These are phyloP conservation scores for Rhynchosporium agropyri DNA, from an alignment of 2,329 filamentous ascomycete species.

Conservation along the genomic window DNA sequence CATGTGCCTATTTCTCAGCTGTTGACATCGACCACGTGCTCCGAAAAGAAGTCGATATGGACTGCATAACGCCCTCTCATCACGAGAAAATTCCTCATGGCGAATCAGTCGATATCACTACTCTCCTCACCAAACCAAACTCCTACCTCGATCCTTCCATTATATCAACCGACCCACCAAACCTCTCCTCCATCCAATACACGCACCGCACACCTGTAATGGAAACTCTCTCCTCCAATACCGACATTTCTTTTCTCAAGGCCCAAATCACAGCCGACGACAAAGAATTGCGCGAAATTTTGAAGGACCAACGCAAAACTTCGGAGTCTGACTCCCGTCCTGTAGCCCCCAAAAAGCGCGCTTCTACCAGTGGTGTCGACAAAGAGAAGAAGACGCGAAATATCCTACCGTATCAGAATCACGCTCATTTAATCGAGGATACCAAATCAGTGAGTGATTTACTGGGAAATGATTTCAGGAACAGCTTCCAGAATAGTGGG, in stretches of 20 bases:
- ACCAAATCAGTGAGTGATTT: conserved; percentile 32
- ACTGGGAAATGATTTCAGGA: conserved; percentile 26
- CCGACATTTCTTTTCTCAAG: conserved; percentile 66
- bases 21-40: conserved; percentile 94
- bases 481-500: conserved; percentile 28
- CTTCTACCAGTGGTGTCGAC: background rate
- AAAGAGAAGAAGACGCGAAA: conserved; percentile 19
- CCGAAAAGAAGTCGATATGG: conserved; percentile 98
- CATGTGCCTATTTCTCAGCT: conserved; percentile 93
- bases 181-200: conserved; percentile 67
- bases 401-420: conserved; percentile 35
- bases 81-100: conserved; percentile 76
- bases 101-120: conserved; percentile 80
- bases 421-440: conserved; percentile 36
- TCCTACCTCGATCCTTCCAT: conserved; percentile 71
- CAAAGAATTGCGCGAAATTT: conserved; percentile 71
- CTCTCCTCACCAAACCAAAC: conserved; percentile 70
- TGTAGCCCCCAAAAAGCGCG: conserved; percentile 27
- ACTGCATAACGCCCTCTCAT: conserved; percentile 91
- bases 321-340: conserved; percentile 15
- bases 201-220: conserved; percentile 76
- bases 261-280: conserved; percentile 82
- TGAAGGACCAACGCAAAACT: conserved; percentile 54
- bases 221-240: conserved; percentile 60
- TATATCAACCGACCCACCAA: conserved; percentile 57